phyloP scores from a whole-genome alignment of 768 basidiomycete genomes.

The Dioszegia hungarica region DNA sequence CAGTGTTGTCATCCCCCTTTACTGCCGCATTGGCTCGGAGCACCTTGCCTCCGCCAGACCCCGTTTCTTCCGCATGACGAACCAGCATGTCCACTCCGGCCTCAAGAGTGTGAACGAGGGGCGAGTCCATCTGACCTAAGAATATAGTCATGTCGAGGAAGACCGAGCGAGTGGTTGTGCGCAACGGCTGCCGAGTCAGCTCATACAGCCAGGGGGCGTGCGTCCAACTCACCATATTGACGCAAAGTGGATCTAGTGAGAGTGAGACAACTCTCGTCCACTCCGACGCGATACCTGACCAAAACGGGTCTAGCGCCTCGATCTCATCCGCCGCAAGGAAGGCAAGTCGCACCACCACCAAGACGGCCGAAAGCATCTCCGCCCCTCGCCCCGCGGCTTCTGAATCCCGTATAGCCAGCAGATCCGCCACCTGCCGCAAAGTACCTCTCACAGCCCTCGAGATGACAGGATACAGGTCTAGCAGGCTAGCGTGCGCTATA shows the following conservation, averaged over 20 bases:
- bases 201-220: too few species aligned
- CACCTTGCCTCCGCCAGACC: constrained; percentile 1
- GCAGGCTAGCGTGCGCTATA: background rate
- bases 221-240: constrained; percentile 29
- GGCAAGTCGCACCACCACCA: constrained; percentile 14
- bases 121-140: constrained; percentile 11
- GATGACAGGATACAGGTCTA: constrained; percentile 24
- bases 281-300: constrained; percentile 34
- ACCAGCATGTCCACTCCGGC: constrained; percentile 10
- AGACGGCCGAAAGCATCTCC: constrained; percentile 23
- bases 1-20: too few species aligned
- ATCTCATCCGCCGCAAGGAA: constrained; percentile 11
- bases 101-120: constrained; percentile 9
- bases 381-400: constrained; percentile 21
- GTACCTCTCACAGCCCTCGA: constrained; percentile 19
- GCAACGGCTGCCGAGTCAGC: constrained; percentile 22
- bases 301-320: constrained; percentile 20
- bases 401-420: constrained; percentile 22
- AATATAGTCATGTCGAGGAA: constrained; percentile 33
- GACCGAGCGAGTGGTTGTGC: constrained; percentile 24
- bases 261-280: constrained; percentile 25
- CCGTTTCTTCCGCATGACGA: background rate
- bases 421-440: constrained; percentile 25
- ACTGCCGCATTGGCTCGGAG: background rate
- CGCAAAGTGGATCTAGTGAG: constrained; percentile 19